Conservation (phyloP, 179 eudicot species). For the Nepenthes alata region DNA sequence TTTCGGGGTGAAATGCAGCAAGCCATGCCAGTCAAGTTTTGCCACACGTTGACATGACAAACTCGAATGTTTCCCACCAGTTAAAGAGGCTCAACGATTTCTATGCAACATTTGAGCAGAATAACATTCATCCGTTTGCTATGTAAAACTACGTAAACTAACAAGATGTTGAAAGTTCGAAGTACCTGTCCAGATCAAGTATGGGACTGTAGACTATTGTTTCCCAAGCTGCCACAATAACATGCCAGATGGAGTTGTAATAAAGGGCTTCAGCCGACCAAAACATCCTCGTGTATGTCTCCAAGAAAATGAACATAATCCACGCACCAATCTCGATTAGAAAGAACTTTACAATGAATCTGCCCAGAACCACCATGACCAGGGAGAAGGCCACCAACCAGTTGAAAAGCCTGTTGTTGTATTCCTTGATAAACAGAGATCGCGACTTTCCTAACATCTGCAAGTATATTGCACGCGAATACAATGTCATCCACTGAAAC, state of each 20-base stretch:
- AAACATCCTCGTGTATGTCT: conserved; percentile 95
- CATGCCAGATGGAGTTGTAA: conserved; percentile 92
- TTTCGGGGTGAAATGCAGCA: too few species aligned
- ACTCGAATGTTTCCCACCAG: too few species aligned
- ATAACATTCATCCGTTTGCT: too few species aligned
- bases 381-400: conserved; percentile 97
- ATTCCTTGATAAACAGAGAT: conserved; percentile 78
- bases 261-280: conserved; percentile 99
- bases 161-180: not conserved
- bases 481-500: not conserved
- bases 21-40: too few species aligned
- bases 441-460: conserved; percentile 93
- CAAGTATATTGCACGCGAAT: conserved; percentile 8
- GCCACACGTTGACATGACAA: too few species aligned
- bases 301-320: conserved; percentile 90
- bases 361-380: conserved; percentile 90
- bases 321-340: conserved; percentile 90
- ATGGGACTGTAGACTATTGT: conserved; percentile 83
- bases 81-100: too few species aligned
- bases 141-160: not conserved
- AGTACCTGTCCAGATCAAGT: conserved; percentile 90
- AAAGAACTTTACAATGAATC: conserved; percentile 71
- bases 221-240: conserved; percentile 81
- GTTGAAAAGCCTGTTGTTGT: conserved; percentile 89
- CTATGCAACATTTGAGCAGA: too few species aligned